Evolutionary conservation across 331 rosid genomes (phyloP), one percentile per base, ranked within the genome.

Genomic region (Ulmus americana): DNA sequence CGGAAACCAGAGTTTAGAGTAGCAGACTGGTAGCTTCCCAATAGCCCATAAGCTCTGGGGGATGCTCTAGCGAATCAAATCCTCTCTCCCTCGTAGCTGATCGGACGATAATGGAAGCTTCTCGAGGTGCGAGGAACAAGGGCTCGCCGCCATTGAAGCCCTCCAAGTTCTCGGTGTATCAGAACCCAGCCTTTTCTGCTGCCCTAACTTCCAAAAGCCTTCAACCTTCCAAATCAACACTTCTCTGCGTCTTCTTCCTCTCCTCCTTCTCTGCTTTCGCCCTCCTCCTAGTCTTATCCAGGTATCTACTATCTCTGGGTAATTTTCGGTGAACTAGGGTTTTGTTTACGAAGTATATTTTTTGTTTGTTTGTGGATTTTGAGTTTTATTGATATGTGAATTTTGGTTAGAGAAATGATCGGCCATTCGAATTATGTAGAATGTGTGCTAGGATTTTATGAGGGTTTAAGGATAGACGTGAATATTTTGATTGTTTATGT

Each of bases 141-240:
- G 75, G 74, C 56, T 83, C 82, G 50, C 67, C 86, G 48, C 48
- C 79, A 43, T 63, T 75, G 41, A 86, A 80, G 71, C 80, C 85
- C 48, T 59, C 79, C 65, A 84, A 86, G 68, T 84, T 89, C 81
- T 51, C 78, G 0, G 84, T 85, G 3, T 88, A 91, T 51, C 95
- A 89, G 74, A 87, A 92, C 74, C 86, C 88, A 66, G 50, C 87
- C 4, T 70, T 92, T 10, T 94, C 97, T 4, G 86, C 95, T 1
- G 90, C 84, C 13, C 91, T 94, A 52, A 94, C 95, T 16, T 78
- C 91, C 73, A 84, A 66, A 59, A 89, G 98, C 58, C 69, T 89
- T 49, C 95, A 74, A 10, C 97, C 97, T 76, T 79, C 95, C 41
- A 83, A 76, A 28, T 75, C 69, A 75, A 75, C 88, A 8, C 61